Percentiles rank a stretch among this genome's conserved stretches.
phyloP scores from a whole-genome alignment of 768 basidiomycete species.

The Harrya chromipes region DNA sequence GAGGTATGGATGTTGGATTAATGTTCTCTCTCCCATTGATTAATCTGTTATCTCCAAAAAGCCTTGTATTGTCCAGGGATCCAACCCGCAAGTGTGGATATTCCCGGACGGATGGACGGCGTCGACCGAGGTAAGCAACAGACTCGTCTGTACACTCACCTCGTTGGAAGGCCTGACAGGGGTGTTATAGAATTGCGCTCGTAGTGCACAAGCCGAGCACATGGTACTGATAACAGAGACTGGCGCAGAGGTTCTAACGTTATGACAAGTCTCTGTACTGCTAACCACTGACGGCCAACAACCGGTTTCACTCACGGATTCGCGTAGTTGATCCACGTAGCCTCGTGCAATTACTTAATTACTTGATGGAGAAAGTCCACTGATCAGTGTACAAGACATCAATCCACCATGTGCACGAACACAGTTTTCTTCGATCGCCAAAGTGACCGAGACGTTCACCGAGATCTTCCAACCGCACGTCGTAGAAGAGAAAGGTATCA shows the following conservation, averaged over 20 bases:
- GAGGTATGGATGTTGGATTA: constrained; percentile 48
- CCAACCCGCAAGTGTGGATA: constrained; percentile 63
- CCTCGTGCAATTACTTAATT: too few species aligned
- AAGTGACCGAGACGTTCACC: too few species aligned
- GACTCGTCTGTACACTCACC: background rate
- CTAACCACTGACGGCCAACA: too few species aligned
- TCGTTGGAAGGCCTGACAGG: constrained; percentile 3
- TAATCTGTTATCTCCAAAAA: background rate
- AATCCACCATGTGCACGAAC: too few species aligned
- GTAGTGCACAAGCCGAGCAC: constrained; percentile 85
- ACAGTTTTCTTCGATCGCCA: too few species aligned
- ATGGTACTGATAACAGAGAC: constrained; percentile 79
- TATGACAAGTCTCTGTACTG: constrained; percentile 17
- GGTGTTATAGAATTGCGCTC: constrained; percentile 66
- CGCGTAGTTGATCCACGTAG: too few species aligned
- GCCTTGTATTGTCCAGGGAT: constrained; percentile 79
- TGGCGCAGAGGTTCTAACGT: constrained; percentile 78
- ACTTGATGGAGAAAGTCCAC: too few species aligned
- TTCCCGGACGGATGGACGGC: constrained; percentile 94
- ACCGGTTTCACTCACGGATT: too few species aligned
- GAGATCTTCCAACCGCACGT: too few species aligned
- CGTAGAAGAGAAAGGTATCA: constrained; percentile 52
- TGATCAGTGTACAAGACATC: too few species aligned
- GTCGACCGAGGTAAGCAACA: constrained; percentile 67
- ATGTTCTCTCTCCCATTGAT: background rate